These are phyloP conservation scores for Candida railenensis DNA, from an alignment of 805 yeast genomes.

Conservation along the genomic window DNA sequence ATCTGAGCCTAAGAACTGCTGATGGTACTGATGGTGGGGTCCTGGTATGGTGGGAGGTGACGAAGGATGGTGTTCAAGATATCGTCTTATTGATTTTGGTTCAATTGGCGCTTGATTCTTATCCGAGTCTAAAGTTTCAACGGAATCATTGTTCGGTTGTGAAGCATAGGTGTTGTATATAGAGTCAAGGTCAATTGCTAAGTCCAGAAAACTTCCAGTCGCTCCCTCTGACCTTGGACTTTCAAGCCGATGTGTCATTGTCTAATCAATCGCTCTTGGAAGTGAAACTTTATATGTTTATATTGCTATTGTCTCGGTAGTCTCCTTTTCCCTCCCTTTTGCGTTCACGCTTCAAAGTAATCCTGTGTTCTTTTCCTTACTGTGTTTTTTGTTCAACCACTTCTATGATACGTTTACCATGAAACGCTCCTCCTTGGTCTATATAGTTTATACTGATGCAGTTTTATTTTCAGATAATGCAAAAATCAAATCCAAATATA, in stretches of 20 bases:
- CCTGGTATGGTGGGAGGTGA: conserved; percentile 5
- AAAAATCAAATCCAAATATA: background rate
- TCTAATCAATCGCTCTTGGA: too few relatives aligned
- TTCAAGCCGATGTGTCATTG: background rate
- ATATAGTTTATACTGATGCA: background rate
- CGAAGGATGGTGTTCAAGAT: conserved; percentile 4
- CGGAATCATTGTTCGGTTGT: conserved; percentile 13
- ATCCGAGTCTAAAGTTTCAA: conserved; percentile 29
- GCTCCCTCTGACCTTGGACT: background rate
- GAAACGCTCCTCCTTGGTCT: background rate
- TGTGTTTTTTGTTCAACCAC: too few relatives aligned
- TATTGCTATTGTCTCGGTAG: too few relatives aligned
- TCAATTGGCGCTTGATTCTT: conserved; percentile 9
- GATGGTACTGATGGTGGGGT: background rate
- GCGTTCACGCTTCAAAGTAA: background rate
- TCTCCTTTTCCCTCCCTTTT: background rate
- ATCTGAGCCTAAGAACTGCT: background rate
- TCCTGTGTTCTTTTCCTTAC: background rate
- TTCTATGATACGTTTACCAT: background rate
- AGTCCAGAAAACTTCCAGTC: conserved; percentile 12
- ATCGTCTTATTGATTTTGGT: background rate
- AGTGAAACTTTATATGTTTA: too few relatives aligned
- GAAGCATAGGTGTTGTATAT: conserved; percentile 18
- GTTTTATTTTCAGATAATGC: background rate
- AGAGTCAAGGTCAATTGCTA: conserved; percentile 22